Evolutionary conservation across 177 flowering plant species (phyloP).

Genomic region (Vitis hybrid): DNA sequence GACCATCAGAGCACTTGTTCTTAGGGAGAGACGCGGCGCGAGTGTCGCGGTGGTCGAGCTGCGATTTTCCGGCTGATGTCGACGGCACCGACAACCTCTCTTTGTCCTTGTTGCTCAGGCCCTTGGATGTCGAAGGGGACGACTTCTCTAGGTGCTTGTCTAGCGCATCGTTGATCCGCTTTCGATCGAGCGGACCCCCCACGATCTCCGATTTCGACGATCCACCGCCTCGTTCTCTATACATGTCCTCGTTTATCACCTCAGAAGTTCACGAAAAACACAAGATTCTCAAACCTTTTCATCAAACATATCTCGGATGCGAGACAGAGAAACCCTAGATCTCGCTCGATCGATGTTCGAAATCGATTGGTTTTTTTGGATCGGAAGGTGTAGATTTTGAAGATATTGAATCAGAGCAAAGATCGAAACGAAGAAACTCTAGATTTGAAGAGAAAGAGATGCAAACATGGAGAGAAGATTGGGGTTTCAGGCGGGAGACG

Average conservation of each 20-base stretch:
- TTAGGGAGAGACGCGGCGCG: constrained; percentile 40
- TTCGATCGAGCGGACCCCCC: constrained; percentile 46
- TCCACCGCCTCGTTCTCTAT: constrained; percentile 51
- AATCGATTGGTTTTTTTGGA: neutral
- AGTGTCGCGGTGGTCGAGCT: constrained; percentile 32
- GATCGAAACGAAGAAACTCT: constrained; percentile 2
- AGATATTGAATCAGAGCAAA: neutral
- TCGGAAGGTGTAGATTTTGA: neutral
- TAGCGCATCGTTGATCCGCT: constrained; percentile 58
- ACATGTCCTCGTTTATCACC: constrained; percentile 22
- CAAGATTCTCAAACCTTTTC: neutral
- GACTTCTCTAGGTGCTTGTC: constrained; percentile 66
- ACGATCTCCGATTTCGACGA: constrained; percentile 43
- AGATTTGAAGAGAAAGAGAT: neutral
- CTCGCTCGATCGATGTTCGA: neutral
- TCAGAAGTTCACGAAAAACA: neutral
- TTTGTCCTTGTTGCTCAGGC: constrained; percentile 27
- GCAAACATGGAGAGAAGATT: neutral
- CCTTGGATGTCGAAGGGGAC: constrained; percentile 52
- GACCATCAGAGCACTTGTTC: constrained; percentile 55
- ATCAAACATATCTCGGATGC: neutral
- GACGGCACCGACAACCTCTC: constrained; percentile 44
- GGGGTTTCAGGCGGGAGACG: neutral
- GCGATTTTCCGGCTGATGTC: constrained; percentile 43
- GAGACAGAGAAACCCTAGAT: neutral